These are phyloP conservation scores for Achaetomiella virescens DNA, from an alignment of 495 filamentous ascomycete genomes.

Conservation along the genomic window DNA sequence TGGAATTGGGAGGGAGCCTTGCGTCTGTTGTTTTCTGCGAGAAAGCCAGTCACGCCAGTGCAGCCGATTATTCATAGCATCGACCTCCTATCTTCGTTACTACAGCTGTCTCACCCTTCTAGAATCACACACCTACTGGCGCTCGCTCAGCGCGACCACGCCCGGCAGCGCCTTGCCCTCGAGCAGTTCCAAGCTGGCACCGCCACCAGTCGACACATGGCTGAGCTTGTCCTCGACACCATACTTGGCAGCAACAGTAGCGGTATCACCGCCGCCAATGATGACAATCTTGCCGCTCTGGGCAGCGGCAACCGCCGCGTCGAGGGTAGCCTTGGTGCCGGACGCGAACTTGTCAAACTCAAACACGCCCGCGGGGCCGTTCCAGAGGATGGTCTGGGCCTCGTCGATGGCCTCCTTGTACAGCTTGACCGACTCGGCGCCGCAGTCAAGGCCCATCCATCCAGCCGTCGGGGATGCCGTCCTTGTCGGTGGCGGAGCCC, in stretches of 20 bases:
- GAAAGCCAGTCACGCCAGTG: not conserved
- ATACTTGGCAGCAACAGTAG: slow-evolving; percentile 96
- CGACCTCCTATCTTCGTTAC: slow-evolving; percentile 4
- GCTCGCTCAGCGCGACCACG: slow-evolving; percentile 86
- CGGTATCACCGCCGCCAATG: slow-evolving; percentile 96
- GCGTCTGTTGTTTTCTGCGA: too few relatives aligned
- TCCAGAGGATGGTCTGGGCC: slow-evolving; percentile 98
- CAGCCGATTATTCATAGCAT: not conserved
- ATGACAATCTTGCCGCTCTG: slow-evolving; percentile 86
- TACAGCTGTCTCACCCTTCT: not conserved
- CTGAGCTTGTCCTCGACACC: slow-evolving; percentile 91
- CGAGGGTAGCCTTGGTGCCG: slow-evolving; percentile 83
- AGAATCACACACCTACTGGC: slow-evolving; percentile 20
- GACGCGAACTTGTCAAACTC: slow-evolving; percentile 91
- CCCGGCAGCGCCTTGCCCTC: slow-evolving; percentile 97
- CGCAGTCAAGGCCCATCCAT: slow-evolving; percentile 98
- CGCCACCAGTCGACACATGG: slow-evolving; percentile 95
- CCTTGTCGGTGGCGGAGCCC: slow-evolving; percentile 75
- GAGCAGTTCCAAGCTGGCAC: slow-evolving; percentile 89
- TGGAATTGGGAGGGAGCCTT: too few relatives aligned
- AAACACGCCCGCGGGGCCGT: slow-evolving; percentile 94
- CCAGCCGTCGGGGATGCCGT: slow-evolving; percentile 93
- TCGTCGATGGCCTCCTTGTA: slow-evolving; percentile 79
- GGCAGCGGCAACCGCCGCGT: slow-evolving; percentile 74
- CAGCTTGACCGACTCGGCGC: slow-evolving; percentile 75